Evolutionary conservation across 2,329 filamentous ascomycete species (phyloP), one percentile per base, ranked within the genome.

Genomic region (Diplodia corticola): DNA sequence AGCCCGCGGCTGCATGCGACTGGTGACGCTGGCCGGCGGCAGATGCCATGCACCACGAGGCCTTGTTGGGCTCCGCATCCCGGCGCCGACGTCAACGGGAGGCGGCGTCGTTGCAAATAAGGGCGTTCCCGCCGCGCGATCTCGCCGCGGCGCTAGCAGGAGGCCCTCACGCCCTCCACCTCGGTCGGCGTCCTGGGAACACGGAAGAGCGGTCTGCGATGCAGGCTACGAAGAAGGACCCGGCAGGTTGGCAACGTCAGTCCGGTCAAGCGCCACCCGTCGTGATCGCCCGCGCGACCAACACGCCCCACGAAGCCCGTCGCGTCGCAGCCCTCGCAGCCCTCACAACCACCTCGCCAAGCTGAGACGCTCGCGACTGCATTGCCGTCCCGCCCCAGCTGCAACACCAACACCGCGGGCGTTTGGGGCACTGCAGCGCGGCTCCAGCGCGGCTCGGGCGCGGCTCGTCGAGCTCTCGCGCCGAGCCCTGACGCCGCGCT

Each of bases 171-270:
- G 30, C 30, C 30, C 30, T 33, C 30, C 30, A 35, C 33, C 33
- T 35, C 33, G 9, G 6, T 13, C 33, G 12, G 12, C 33, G 33
- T 24, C n/a, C 50, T 17, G 15, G 5, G 7, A 10, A 37, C 30
- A 37, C 20, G 20, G 57, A 61, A 61, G 22, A 61, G 57, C 57
- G 57, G 57, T 61, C 57, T 35, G 44, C 44, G 30, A 53, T n/a
- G 7, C 28, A 50, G 30, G 10, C 33, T 54, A 61, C 44, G 12
- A 28, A 9, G 12, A 35, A 61, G 40, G 40, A 24, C 28, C 57
- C 57, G 35, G 40, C 20, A 26, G 28, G 51, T 5, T 33, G 50
- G 50, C n/a, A n/a, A n/a, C n/a, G n/a, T n/a, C n/a, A n/a, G 50
- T 26, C 50, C 50, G 24, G 50, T 24, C 49, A 28, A n/a, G 50